Evolutionary conservation across 73 alveolate genomes (phyloP), one percentile per base, ranked within the genome.

Genomic region (Urostyla sp.): DNA sequence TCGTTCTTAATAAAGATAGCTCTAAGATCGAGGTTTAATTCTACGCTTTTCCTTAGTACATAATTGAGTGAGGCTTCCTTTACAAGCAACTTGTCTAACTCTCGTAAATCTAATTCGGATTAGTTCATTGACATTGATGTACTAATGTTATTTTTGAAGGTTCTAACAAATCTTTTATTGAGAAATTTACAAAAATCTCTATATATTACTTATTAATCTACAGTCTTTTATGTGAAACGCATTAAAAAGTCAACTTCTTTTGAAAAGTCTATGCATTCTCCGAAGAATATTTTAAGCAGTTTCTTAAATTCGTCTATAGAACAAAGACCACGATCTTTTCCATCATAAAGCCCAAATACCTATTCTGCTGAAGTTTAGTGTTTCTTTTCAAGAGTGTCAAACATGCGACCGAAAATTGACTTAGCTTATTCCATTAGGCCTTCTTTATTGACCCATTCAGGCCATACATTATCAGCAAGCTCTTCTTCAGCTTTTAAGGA

Each of bases 51-150:
- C 31, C 84, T 46, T 0, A 83, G 50, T 0, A 56, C 82, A 58
- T 83, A 83, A 53, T 73, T 83, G 38, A 83, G 37, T 0, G 86
- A 50, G 10, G 67, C 86, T 27, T 72, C 78, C 38, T 55, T 75
- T 3, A 32, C 36, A 15, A 75, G 44, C 11, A 24, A 45, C 30
- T 27, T 18, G 31, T 75, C 78, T 1, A 75, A 67, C 18, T 36
- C 78, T 4, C 57, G 23, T 35, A 38, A 15, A 28, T 40, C n/a
- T 38, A 60, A 63, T 6, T 35, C 58, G n/a, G 37, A 26, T 63
- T 27, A 40, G n/a, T 63, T 32, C 4, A 43, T n/a, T n/a, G n/a
- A n/a, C n/a, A n/a, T n/a, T n/a, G n/a, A n/a, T 6, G 50, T 18
- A 6, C n/a, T 26, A 20, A 20, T 40, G 52, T 54, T 38, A 26